Evolutionary conservation across 139 green algal species (phyloP).

Genomic region (Tetradesmus obliquus): DNA sequence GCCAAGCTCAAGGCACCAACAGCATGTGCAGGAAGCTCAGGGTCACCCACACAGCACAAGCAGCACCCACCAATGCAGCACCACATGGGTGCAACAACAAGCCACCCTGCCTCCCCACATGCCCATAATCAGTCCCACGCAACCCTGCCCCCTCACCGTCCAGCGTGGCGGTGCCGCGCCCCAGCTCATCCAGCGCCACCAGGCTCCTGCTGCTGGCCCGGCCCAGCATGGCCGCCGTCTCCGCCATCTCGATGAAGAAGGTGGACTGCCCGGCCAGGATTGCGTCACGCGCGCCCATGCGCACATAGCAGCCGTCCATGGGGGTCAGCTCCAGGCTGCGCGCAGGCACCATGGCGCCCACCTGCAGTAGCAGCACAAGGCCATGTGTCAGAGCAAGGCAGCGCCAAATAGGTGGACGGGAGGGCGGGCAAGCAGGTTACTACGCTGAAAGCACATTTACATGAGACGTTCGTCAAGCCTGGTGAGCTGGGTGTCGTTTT

Average conservation of each 20-base stretch:
- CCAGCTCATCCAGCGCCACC: conserved; percentile 97
- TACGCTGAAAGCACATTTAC: too few species aligned
- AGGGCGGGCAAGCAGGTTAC: too few species aligned
- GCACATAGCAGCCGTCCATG: conserved; percentile 93
- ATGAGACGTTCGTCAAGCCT: too few species aligned
- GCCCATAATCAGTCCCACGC: background rate
- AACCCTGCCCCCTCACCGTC: conserved; percentile 74
- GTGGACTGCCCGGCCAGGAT: conserved; percentile 96
- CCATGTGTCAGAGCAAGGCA: background rate
- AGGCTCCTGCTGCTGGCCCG: conserved; percentile 75
- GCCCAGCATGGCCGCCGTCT: conserved; percentile 92
- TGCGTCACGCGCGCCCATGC: conserved; percentile 94
- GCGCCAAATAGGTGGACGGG: too few species aligned
- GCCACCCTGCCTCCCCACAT: too few species aligned
- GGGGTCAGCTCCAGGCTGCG: conserved; percentile 80
- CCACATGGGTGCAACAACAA: too few species aligned
- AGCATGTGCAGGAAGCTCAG: too few species aligned
- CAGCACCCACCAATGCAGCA: too few species aligned
- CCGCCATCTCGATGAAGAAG: conserved; percentile 96
- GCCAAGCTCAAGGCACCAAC: too few species aligned
- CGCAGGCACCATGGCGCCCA: conserved; percentile 93
- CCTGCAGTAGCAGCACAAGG: conserved; percentile 60
- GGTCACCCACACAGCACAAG: too few species aligned
- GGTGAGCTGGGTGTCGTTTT: too few species aligned
- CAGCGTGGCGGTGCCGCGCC: conserved; percentile 94